Base-by-base conservation (phyloP, 495 filamentous ascomycete species). In the Neurospora sp. region DNA sequence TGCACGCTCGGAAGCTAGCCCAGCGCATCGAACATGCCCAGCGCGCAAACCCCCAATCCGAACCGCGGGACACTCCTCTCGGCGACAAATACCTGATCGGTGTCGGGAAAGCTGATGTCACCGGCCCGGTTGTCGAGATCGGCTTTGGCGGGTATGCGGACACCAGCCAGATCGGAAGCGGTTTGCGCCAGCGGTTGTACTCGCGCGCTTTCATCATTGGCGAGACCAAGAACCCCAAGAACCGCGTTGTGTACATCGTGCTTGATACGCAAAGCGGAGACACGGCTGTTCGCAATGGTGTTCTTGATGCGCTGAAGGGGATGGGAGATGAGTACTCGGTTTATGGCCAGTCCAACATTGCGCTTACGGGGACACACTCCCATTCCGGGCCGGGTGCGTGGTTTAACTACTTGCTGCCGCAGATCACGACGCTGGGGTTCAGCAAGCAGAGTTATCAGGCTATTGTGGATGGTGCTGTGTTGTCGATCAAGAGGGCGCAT, bases 371-470 rank as follows among this genome's bases (percentile, higher is more conserved):
- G 37, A 98, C 96, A 1, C 96, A 99, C 79, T 93, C 91, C 4
- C 96, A 99, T 81, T 92, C 94, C 40, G 95, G 93, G 1, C 94
- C 95, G 20, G 96, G 93, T 1, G 96, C 92, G 40, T 98, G 94
- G 94, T 89, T 96, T 78, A 99, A 99, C 77, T 99, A 99, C 80
- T 87, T 99, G 18, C 87, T 99, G 11, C 95, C 95, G 5, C 96
- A 98, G 79, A 90, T 99, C 75, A 97, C 96, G 0, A 94, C 91
- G 73, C 84, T 90, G 62, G 96, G 96, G 0, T 98, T 97, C 74
- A 87, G 93, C 81, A 89, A 88, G 79, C 93, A 96, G 79, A 93
- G 91, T 75, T 98, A 97, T 77, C 90, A 93, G 76, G 95, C 96
- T 31, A 92, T 97, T 74, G 94, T 99, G 1, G 90, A 97, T 73